These are phyloP conservation scores for Fraxinus nigra DNA, from an alignment of 305 asterid species.

Conservation along the genomic window DNA sequence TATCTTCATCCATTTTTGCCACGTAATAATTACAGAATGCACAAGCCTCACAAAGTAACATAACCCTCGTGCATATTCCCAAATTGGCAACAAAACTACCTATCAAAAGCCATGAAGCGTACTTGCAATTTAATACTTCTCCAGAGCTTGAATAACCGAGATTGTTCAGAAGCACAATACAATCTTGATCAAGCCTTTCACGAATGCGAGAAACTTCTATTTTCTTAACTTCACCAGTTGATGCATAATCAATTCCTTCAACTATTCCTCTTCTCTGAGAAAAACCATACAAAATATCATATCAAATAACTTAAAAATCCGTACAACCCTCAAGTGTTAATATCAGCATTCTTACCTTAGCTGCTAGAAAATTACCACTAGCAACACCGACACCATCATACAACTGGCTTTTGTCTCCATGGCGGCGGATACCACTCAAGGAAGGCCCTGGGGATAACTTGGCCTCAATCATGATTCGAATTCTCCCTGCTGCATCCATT, in stretches of 20 bases:
- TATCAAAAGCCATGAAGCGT: constrained; percentile 56
- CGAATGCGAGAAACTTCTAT: constrained; percentile 76
- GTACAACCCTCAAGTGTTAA: neutral
- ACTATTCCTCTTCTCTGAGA: constrained; percentile 94
- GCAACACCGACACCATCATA: constrained; percentile 77
- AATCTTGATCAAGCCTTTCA: constrained; percentile 80
- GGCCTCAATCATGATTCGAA: constrained; percentile 72
- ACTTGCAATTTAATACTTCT: constrained; percentile 98
- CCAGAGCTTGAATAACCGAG: constrained; percentile 96
- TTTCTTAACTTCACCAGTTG: constrained; percentile 98
- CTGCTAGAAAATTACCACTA: constrained; percentile 86
- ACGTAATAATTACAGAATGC: constrained; percentile 13
- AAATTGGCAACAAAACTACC: constrained; percentile 55
- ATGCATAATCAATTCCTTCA: constrained; percentile 79
- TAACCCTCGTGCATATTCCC: constrained; percentile 26
- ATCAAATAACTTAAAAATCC: neutral
- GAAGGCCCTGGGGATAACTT: constrained; percentile 96
- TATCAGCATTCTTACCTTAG: constrained; percentile 53
- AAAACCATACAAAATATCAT: neutral
- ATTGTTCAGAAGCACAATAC: constrained; percentile 77
- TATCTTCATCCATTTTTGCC: neutral
- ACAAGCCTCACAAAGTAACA: constrained; percentile 7
- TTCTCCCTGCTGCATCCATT: constrained; percentile 85
- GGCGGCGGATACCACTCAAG: constrained; percentile 74
- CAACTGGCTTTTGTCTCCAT: constrained; percentile 80